These are phyloP conservation scores for Dioszegia hungarica DNA, from an alignment of 768 basidiomycete species.

Conservation along the genomic window DNA sequence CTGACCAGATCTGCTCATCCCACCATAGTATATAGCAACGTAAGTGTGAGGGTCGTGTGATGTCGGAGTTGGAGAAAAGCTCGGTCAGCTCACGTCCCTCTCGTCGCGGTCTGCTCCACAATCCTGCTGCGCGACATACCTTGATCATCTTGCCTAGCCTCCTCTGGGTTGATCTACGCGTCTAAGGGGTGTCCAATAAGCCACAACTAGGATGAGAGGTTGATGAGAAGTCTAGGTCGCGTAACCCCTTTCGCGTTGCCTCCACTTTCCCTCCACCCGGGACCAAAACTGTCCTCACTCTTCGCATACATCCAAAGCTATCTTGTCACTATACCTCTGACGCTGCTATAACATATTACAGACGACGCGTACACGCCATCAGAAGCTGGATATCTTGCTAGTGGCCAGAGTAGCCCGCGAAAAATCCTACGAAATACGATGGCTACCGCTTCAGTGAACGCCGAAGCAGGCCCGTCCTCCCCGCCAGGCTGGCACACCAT, in stretches of 20 bases:
- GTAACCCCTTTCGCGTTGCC: neutral
- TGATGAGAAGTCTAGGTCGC: neutral
- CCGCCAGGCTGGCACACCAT: conserved; percentile 15
- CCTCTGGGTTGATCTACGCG: no score
- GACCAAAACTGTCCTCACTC: neutral
- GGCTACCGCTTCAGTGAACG: conserved; percentile 14
- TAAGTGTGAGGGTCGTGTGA: conserved; percentile 5
- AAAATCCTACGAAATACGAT: no score
- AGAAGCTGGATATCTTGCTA: no score
- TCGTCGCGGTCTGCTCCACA: neutral
- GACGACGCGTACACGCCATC: no score
- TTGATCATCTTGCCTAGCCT: conserved; percentile 35
- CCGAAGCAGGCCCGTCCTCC: conserved; percentile 16
- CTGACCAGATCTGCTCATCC: conserved; percentile 79
- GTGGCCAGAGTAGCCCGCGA: no score
- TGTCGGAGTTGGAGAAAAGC: neutral
- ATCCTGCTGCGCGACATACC: conserved; percentile 27
- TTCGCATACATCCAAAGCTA: neutral
- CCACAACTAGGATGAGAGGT: neutral
- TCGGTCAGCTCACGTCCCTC: neutral
- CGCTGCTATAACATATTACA: no score
- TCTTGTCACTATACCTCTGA: neutral
- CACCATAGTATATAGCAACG: neutral
- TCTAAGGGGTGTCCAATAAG: no score
- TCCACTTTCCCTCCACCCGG: neutral